Evolutionary conservation across 306 rosid species (phyloP).

Genomic region (Coriaria nepalensis): DNA sequence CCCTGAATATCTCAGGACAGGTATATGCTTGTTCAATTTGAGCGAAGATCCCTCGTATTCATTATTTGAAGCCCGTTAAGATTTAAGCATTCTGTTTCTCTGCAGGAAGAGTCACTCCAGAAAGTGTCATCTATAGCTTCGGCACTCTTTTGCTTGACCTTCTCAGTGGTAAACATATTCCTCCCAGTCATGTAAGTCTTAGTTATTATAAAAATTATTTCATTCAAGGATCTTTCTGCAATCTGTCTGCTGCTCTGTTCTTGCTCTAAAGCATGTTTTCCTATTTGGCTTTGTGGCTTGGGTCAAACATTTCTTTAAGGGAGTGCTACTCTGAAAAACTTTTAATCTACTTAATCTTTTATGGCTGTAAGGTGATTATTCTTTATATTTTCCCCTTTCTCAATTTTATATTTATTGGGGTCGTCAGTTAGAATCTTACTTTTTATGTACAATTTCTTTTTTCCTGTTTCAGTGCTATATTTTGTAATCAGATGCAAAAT

Average conservation of each 20-base stretch:
- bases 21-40: conserved; percentile 18
- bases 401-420: no score
- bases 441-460: background rate
- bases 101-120: conserved; percentile 85
- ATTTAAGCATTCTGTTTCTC: background rate
- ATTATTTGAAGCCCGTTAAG: no score
- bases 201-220: conserved; percentile 6
- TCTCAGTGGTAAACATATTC: conserved; percentile 94
- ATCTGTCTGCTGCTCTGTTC: background rate
- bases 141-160: conserved; percentile 96
- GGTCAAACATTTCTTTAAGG: no score
- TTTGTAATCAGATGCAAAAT: conserved; percentile 14
- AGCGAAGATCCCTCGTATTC: no score
- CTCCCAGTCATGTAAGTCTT: conserved; percentile 90
- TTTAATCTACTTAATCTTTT: no score
- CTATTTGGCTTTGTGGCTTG: no score
- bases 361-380: no score
- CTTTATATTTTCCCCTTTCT: no score
- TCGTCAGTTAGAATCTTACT: no score
- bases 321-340: no score
- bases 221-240: background rate
- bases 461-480: conserved; percentile 6
- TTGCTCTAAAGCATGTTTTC: background rate
- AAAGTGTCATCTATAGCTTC: conserved; percentile 86
- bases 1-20: conserved; percentile 86